These are phyloP conservation scores for Globisporangium okanoganense DNA, from an alignment of 352 stramenopile species.

Conservation along the genomic window DNA sequence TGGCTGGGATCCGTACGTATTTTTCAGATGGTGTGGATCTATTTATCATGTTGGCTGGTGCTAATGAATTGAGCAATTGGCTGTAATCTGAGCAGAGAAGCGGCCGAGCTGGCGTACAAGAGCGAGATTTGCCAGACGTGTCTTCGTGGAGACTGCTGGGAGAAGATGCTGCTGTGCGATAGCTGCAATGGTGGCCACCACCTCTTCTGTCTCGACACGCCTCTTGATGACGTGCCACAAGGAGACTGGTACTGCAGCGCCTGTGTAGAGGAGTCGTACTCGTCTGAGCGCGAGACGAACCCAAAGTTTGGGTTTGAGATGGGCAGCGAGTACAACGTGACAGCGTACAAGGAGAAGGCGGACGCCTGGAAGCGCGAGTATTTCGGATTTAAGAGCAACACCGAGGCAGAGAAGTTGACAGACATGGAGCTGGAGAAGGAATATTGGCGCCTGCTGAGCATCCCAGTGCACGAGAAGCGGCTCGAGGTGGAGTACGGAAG, in stretches of 20 bases:
- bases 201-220: slow-evolving; percentile 69
- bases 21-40: neutral
- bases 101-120: slow-evolving; percentile 70
- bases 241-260: slow-evolving; percentile 81
- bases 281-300: slow-evolving; percentile 35
- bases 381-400: slow-evolving; percentile 45
- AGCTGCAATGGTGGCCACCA: slow-evolving; percentile 80
- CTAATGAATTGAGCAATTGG: neutral
- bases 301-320: slow-evolving; percentile 84
- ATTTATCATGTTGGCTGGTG: neutral
- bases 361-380: slow-evolving; percentile 81
- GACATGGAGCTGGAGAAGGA: slow-evolving; percentile 79
- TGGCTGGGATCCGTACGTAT: slow-evolving; percentile 53
- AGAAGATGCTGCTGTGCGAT: slow-evolving; percentile 79
- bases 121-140: slow-evolving; percentile 84
- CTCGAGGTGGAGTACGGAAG: slow-evolving; percentile 92
- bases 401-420: slow-evolving; percentile 36
- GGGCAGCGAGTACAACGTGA: slow-evolving; percentile 72
- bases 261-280: slow-evolving; percentile 60
- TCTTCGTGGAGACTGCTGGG: slow-evolving; percentile 75
- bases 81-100: slow-evolving; percentile 22
- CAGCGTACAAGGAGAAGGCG: slow-evolving; percentile 79
- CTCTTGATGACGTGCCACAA: slow-evolving; percentile 45
- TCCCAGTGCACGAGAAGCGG: slow-evolving; percentile 67
- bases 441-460: slow-evolving; percentile 87